Conservation (phyloP, 768 basidiomycete genomes). For the Kwoniella pini region DNA sequence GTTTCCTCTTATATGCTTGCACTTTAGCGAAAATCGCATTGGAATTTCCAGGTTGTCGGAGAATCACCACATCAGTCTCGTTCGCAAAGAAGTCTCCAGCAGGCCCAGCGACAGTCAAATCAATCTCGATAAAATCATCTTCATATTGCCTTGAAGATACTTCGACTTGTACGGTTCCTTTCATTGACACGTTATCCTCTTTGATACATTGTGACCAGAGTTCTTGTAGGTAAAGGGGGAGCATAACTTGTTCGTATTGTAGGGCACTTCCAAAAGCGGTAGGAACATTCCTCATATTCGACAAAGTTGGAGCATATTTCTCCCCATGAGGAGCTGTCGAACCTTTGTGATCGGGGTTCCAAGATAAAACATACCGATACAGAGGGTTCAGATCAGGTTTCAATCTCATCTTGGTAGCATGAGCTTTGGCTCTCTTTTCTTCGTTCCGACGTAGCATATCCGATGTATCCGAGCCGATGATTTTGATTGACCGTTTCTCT, state of each 20-base stretch:
- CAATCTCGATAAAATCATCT: slow-evolving; percentile 82
- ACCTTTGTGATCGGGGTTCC: slow-evolving; percentile 71
- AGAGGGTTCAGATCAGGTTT: slow-evolving; percentile 80
- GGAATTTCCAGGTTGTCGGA: slow-evolving; percentile 64
- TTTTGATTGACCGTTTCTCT: slow-evolving; percentile 36
- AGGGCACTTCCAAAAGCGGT: slow-evolving; percentile 65
- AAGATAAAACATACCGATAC: slow-evolving; percentile 75
- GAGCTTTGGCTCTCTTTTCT: slow-evolving; percentile 64
- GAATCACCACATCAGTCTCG: slow-evolving; percentile 83
- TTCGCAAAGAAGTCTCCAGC: slow-evolving; percentile 72
- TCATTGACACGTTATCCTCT: slow-evolving; percentile 66
- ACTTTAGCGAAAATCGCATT: slow-evolving; percentile 71
- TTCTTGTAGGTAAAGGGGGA: slow-evolving; percentile 82
- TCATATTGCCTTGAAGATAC: slow-evolving; percentile 70
- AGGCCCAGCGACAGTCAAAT: slow-evolving; percentile 63
- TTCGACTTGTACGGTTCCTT: slow-evolving; percentile 59
- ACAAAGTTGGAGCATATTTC: slow-evolving; percentile 51
- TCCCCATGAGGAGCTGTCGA: slow-evolving; percentile 65
- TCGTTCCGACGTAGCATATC: slow-evolving; percentile 56
- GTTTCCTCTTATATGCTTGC: slow-evolving; percentile 58
- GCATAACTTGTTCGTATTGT: slow-evolving; percentile 74
- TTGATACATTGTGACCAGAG: slow-evolving; percentile 84
- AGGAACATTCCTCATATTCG: slow-evolving; percentile 61
- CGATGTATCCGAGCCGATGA: slow-evolving; percentile 17
- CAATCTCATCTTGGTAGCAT: slow-evolving; percentile 67